These are phyloP conservation scores for Tillandsia fasciculata DNA, from an alignment of 176 grass and related monocot genomes.

Conservation along the genomic window DNA sequence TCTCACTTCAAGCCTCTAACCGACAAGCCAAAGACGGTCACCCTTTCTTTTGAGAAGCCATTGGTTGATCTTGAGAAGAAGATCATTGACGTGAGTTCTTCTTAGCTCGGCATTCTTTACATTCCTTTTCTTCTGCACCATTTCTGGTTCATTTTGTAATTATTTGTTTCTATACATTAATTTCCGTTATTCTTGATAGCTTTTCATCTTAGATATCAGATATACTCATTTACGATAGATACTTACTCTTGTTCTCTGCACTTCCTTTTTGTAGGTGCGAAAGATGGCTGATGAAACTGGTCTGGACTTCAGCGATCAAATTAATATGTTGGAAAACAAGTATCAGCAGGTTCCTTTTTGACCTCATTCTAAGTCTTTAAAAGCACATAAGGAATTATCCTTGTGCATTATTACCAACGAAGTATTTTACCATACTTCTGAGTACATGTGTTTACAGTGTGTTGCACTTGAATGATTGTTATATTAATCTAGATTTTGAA, in stretches of 20 bases:
- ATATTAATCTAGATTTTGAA: no score
- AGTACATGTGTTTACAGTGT: no score
- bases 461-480: no score
- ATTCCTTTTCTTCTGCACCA: no score
- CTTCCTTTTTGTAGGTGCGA: constrained; percentile 9
- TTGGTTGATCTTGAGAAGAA: constrained; percentile 4
- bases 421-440: no score
- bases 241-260: not conserved
- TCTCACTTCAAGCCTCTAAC: not conserved
- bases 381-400: not conserved
- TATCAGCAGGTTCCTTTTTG: constrained; percentile 28
- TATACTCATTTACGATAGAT: no score
- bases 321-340: constrained; percentile 30
- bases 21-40: not conserved
- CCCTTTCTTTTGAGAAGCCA: not conserved
- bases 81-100: not conserved
- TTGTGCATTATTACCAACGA: no score
- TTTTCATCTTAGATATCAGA: no score
- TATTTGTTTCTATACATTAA: no score
- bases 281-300: constrained; percentile 30
- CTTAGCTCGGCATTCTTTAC: no score
- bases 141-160: no score
- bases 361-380: not conserved
- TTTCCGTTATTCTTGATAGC: no score
- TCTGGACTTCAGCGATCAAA: constrained; percentile 28